Evolutionary conservation across 306 rosid species (phyloP).

Genomic region (Gynostemma pentaphyllum): DNA sequence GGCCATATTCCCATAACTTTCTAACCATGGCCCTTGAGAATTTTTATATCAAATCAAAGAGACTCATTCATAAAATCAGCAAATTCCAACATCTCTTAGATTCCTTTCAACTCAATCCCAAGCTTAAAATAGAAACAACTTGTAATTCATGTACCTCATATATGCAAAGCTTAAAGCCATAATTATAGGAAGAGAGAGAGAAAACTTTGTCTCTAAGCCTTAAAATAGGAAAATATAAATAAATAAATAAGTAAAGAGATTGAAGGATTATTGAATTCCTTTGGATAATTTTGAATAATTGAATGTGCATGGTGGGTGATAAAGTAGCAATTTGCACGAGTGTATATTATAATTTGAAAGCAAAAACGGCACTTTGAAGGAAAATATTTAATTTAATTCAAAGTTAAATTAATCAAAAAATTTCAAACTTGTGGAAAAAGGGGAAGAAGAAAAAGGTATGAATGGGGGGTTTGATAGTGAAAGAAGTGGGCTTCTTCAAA

Average conservation of each 20-base stretch:
- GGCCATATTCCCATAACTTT: not conserved
- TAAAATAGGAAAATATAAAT: not conserved
- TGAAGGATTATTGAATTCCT: not conserved
- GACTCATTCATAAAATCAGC: not conserved
- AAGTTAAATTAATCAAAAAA: too few relatives aligned
- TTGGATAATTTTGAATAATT: not conserved
- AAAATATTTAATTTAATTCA: too few relatives aligned
- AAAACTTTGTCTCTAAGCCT: not conserved
- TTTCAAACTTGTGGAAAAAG: not conserved
- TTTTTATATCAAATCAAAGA: not conserved
- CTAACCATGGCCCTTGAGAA: not conserved
- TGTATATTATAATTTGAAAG: too few relatives aligned
- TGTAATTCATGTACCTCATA: not conserved
- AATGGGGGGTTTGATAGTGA: not conserved
- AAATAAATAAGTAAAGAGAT: not conserved
- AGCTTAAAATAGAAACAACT: not conserved
- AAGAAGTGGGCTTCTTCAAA: constrained; percentile 24
- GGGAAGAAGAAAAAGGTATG: not conserved
- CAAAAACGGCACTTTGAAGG: too few relatives aligned
- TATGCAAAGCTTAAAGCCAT: not conserved
- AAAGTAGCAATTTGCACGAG: too few relatives aligned
- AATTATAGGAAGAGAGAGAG: not conserved
- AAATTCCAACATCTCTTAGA: not conserved
- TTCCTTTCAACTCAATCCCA: not conserved
- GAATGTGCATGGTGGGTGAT: not conserved